These are phyloP conservation scores for Acacia acuminata DNA, from an alignment of 306 rosid genomes.

Conservation along the genomic window DNA sequence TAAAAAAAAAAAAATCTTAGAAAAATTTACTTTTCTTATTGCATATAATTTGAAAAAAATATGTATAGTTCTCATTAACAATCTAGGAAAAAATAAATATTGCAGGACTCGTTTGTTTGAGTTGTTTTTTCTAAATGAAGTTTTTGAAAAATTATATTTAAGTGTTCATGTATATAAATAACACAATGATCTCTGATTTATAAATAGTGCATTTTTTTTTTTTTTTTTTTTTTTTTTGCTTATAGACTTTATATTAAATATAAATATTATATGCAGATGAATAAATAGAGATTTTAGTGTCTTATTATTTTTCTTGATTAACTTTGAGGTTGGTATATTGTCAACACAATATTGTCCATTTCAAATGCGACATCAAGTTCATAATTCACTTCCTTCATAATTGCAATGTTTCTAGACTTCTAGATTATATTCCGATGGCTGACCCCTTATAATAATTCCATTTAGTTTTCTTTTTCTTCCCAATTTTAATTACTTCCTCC, in stretches of 20 bases:
- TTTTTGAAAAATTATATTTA: not conserved
- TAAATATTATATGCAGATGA: no score
- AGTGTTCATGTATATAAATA: not conserved
- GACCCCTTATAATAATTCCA: not conserved
- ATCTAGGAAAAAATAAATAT: no score
- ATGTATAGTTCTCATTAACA: no score
- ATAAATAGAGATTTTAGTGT: not conserved
- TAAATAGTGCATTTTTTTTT: no score
- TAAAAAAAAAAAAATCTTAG: no score
- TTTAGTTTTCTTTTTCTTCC: not conserved
- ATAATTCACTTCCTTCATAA: no score
- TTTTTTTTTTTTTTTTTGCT: no score
- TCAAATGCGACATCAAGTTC: conserved; percentile 17
- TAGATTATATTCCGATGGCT: not conserved
- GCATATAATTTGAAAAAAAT: no score
- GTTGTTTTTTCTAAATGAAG: not conserved
- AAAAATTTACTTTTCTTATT: no score
- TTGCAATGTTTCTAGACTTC: not conserved
- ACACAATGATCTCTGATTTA: not conserved
- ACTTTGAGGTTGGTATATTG: not conserved
- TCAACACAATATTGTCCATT: conserved; percentile 28
- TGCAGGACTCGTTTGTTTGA: not conserved
- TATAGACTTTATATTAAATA: not conserved
- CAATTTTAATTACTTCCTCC: not conserved
- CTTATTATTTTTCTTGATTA: not conserved